Evolutionary conservation across 2,329 filamentous ascomycete species (phyloP), one percentile per base, ranked within the genome.

Genomic region (Botrytis elliptica): DNA sequence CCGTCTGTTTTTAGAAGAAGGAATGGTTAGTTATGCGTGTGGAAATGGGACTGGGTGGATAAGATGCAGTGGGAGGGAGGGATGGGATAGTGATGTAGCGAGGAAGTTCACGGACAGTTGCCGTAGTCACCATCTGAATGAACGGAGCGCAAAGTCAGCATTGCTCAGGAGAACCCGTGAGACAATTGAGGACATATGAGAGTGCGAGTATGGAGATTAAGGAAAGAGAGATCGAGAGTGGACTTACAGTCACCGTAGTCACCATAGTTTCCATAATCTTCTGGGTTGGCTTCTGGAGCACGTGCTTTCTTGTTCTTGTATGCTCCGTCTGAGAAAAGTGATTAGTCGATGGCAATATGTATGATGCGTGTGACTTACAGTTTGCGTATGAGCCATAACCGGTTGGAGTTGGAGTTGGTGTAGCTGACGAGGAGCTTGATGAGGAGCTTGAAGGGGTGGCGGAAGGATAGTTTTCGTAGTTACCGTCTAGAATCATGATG

Each of bases 311-410:
- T 72, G 49, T 68, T 59, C 71, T 72, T 73, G 42, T 71, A 73
- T 60, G 63, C 4, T 69, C 63, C 71, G 25, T 73, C 64, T 73
- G 18, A 29, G 42, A 46, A n/a, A 4, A 62, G 42, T 36, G 4
- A 36, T 60, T 69, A 38, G 62, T 7, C 16, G 16, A 46, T 29
- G 33, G 20, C 18, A 3, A 14, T 36, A 1, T 62, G 6, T 14
- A 60, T 14, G 20, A 33, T 36, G 52, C 49, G 29, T 60, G 66
- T 5, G 49, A 29, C 73, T 52, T 73, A 68, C 74, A 75, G 12
- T 29, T 59, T 12, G 42, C 67, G 66, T 75, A 75, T 44, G 73
- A 68, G 7, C 75, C 75, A 63, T 76, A 76, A 18, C 62, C 70
- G n/a, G 70, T 72, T 46, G 63, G 62, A 4, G 70, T 59, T 57